These are phyloP conservation scores for Nicotiana obtusifolia DNA, from an alignment of 257 asterid species.

Conservation along the genomic window DNA sequence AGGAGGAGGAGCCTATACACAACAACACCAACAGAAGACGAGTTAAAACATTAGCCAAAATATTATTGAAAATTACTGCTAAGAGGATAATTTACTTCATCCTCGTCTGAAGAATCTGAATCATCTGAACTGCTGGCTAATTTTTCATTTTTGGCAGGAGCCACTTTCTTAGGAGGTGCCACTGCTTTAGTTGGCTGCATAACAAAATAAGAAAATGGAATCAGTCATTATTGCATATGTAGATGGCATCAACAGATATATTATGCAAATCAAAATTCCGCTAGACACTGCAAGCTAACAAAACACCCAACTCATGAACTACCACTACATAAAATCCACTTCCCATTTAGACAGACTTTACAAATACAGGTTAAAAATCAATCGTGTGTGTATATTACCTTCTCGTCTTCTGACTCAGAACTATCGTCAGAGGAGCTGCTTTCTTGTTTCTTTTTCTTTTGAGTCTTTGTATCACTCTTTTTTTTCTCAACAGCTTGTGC, in stretches of 20 bases:
- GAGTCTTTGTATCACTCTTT: constrained; percentile 25
- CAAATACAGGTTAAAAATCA: not conserved
- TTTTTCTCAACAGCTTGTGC: constrained; percentile 23
- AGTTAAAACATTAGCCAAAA: not conserved
- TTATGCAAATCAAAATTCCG: not conserved
- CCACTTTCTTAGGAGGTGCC: not conserved
- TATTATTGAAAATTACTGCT: not conserved
- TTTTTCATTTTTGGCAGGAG: constrained; percentile 10
- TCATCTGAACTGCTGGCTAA: constrained; percentile 19
- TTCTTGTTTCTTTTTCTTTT: constrained; percentile 33
- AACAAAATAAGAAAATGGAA: not conserved
- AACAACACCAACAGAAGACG: not conserved
- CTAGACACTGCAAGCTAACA: not conserved
- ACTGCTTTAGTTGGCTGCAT: constrained; percentile 13
- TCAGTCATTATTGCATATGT: not conserved
- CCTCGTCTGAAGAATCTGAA: not conserved
- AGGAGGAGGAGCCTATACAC: constrained; percentile 11
- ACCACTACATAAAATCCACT: not conserved
- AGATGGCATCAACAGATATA: not conserved
- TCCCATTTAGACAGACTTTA: no score
- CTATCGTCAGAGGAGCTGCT: constrained; percentile 44
- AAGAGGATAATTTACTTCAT: not conserved
- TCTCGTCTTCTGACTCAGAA: constrained; percentile 27
- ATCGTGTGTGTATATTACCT: constrained; percentile 12
- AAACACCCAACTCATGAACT: no score